Conservation (phyloP, 345 rosid species). For the Carallia pectinifolia region DNA sequence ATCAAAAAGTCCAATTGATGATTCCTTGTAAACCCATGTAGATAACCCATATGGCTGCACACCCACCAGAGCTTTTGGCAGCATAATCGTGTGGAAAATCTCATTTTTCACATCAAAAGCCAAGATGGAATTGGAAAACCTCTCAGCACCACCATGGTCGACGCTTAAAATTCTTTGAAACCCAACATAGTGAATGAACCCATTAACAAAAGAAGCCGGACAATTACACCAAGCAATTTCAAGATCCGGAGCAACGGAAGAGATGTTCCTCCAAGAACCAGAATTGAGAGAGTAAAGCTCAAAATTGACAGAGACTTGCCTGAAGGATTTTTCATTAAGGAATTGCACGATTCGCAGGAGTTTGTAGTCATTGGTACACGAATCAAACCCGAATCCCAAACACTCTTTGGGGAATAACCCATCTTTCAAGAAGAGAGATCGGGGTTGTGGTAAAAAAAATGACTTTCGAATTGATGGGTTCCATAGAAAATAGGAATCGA, state of each 20-base stretch:
- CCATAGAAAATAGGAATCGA: background rate
- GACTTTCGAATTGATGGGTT: constrained; percentile 1
- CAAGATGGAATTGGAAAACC: background rate
- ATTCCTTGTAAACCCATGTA: background rate
- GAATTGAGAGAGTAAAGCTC: background rate
- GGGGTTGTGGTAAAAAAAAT: background rate
- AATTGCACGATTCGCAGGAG: background rate
- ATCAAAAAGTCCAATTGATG: background rate
- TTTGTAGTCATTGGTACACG: background rate
- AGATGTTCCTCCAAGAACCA: background rate
- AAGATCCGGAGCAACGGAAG: background rate
- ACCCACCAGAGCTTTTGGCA: background rate
- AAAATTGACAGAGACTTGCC: too few species aligned
- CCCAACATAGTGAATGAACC: background rate
- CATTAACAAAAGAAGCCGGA: background rate
- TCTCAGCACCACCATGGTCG: background rate
- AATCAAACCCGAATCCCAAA: constrained; percentile 5
- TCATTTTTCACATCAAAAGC: constrained; percentile 9
- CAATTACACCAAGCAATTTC: too few species aligned
- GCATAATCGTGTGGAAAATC: background rate
- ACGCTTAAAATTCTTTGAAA: background rate
- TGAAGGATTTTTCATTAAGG: background rate
- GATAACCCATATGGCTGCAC: background rate
- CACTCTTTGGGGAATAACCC: background rate
- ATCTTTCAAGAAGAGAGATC: background rate